These are phyloP conservation scores for Termitomyces sp. DNA, from an alignment of 768 basidiomycete genomes.

Conservation along the genomic window DNA sequence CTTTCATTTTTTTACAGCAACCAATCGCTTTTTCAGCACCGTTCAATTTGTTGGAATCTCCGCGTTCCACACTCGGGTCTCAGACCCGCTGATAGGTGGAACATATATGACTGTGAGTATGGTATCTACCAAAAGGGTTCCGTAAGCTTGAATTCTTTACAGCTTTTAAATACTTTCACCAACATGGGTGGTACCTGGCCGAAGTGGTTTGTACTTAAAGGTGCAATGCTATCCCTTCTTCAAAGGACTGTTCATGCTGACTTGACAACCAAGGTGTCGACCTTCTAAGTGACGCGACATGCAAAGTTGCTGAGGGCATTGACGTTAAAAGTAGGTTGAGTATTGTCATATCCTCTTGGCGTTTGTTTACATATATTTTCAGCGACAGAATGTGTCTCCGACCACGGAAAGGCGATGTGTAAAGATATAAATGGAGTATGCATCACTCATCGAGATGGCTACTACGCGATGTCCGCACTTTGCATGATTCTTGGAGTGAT, in stretches of 20 bases:
- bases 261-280: slow-evolving; percentile 63
- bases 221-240: slow-evolving; percentile 24
- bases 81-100: slow-evolving; percentile 95
- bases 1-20: background rate
- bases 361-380: background rate
- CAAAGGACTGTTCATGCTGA: slow-evolving; percentile 6
- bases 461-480: slow-evolving; percentile 78
- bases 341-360: background rate
- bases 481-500: slow-evolving; percentile 76
- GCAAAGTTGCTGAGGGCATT: slow-evolving; percentile 61
- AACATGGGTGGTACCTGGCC: slow-evolving; percentile 99
- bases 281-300: slow-evolving; percentile 79
- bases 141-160: background rate
- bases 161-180: slow-evolving; percentile 93
- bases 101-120: slow-evolving; percentile 95
- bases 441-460: slow-evolving; percentile 84
- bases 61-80: slow-evolving; percentile 96
- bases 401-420: slow-evolving; percentile 82
- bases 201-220: slow-evolving; percentile 92
- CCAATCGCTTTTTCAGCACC: slow-evolving; percentile 47
- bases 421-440: slow-evolving; percentile 73
- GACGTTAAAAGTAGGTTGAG: slow-evolving; percentile 45
- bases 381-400: slow-evolving; percentile 90
- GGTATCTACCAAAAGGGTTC: background rate
- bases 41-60: slow-evolving; percentile 99